phyloP scores from a whole-genome alignment of 2,329 filamentous ascomycete genomes.

The Aspergillus novoparasiticus region DNA sequence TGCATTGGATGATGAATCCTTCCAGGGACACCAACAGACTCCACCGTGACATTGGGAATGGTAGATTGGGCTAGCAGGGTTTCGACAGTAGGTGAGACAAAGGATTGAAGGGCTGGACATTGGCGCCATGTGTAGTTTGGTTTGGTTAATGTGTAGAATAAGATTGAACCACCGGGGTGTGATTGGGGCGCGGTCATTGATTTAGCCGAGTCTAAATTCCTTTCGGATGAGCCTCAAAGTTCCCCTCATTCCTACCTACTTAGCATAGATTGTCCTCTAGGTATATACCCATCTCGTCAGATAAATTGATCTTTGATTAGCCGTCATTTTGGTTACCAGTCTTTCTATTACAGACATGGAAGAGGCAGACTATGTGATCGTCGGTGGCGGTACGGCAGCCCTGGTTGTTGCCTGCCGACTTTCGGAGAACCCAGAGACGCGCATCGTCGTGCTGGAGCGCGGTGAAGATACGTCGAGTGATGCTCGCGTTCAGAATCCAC shows the following conservation, averaged over 20 bases:
- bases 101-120: background rate
- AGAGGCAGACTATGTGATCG: conserved; percentile 5
- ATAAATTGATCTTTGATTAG: background rate
- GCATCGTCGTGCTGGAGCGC: conserved; percentile 9
- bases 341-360: background rate
- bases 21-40: background rate
- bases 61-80: no score
- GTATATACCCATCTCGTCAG: background rate
- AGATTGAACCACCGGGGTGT: background rate
- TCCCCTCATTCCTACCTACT: background rate
- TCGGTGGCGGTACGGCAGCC: conserved; percentile 12
- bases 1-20: background rate
- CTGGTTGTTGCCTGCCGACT: conserved; percentile 12
- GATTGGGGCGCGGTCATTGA: no score
- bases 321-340: background rate
- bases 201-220: background rate
- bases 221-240: background rate
- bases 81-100: background rate
- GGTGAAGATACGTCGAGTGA: conserved; percentile 27
- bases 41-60: no score
- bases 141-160: background rate
- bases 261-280: background rate
- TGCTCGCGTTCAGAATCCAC: conserved; percentile 25
- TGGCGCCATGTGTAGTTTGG: background rate
- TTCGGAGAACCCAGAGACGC: conserved; percentile 11